Conservation (phyloP, 1,139 yeast species). For the Casaregolazyma lundiana region DNA sequence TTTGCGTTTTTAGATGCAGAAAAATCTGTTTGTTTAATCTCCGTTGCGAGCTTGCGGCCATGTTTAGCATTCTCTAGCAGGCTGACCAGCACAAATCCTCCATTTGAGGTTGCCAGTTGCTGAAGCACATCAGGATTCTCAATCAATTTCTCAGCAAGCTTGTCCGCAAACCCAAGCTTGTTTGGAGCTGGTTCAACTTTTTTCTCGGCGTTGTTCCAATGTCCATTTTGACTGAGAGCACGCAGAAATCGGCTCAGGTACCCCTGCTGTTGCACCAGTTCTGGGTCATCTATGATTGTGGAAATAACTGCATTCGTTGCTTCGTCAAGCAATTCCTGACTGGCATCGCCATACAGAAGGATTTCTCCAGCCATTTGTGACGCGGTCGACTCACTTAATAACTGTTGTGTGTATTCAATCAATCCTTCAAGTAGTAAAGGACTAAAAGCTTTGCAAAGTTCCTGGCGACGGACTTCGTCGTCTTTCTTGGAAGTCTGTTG, state of each 20-base stretch:
- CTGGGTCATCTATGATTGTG: constrained; percentile 48
- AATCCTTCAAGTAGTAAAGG: constrained; percentile 62
- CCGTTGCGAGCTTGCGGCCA: constrained; percentile 45
- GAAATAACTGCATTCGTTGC: constrained; percentile 36
- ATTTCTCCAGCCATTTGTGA: constrained; percentile 80
- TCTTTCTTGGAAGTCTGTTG: constrained; percentile 71
- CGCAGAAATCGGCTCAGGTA: constrained; percentile 74
- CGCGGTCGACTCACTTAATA: constrained; percentile 69
- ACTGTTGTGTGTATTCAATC: constrained; percentile 42
- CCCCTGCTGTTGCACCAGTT: constrained; percentile 61
- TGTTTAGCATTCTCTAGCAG: constrained; percentile 35
- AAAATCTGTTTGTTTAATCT: constrained; percentile 47
- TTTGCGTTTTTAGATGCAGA: constrained; percentile 76
- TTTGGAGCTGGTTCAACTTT: constrained; percentile 48
- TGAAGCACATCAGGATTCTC: constrained; percentile 46
- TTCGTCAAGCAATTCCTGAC: constrained; percentile 54
- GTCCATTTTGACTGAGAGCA: constrained; percentile 70
- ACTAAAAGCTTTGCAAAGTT: constrained; percentile 60
- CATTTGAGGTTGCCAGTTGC: constrained; percentile 69
- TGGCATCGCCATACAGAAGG: constrained; percentile 53
- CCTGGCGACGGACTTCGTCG: constrained; percentile 66
- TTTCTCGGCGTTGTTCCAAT: constrained; percentile 61
- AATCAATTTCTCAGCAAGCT: constrained; percentile 35
- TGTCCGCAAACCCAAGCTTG: constrained; percentile 62
- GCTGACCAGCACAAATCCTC: constrained; percentile 73